These are phyloP conservation scores for Mycena rosella DNA, from an alignment of 768 basidiomycete species.

Conservation along the genomic window DNA sequence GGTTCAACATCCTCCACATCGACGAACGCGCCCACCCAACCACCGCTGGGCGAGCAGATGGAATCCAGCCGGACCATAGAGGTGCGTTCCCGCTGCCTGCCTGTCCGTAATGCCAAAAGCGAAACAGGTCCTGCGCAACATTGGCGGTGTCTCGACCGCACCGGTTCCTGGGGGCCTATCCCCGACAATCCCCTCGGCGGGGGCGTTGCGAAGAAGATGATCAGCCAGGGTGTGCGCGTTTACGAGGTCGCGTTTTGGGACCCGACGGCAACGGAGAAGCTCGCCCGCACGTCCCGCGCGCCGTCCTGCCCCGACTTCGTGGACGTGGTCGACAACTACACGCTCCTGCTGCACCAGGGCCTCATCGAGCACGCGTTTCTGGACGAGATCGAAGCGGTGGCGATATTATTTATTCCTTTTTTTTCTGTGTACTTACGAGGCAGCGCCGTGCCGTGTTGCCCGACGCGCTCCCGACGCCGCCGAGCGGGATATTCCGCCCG, in stretches of 20 bases:
- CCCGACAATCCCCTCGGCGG: conserved; percentile 27
- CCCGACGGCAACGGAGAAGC: too few species aligned
- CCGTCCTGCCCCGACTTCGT: conserved; percentile 34
- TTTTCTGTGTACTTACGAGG: not conserved
- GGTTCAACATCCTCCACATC: too few species aligned
- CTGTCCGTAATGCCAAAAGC: too few species aligned
- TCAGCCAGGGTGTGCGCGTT: conserved; percentile 32
- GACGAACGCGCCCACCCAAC: too few species aligned
- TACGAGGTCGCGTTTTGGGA: conserved; percentile 38
- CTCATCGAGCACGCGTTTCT: conserved; percentile 36
- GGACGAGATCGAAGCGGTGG: conserved; percentile 33
- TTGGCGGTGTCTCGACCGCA: too few species aligned
- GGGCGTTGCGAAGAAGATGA: conserved; percentile 36
- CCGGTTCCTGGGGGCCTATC: conserved; percentile 32
- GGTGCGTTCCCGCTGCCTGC: too few species aligned
- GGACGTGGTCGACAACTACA: conserved; percentile 37
- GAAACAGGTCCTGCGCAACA: too few species aligned
- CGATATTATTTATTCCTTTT: not conserved
- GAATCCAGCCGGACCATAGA: too few species aligned
- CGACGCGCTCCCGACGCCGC: conserved; percentile 24
- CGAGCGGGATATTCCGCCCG: conserved; percentile 29
- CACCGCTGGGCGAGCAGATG: too few species aligned
- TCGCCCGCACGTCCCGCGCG: conserved; percentile 41
- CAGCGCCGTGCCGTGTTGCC: conserved; percentile 32
- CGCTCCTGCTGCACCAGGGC: conserved; percentile 36